Percentiles rank a stretch among this genome's conserved stretches.
Conservation (phyloP, 345 rosid species). For the Linum lewisii region DNA sequence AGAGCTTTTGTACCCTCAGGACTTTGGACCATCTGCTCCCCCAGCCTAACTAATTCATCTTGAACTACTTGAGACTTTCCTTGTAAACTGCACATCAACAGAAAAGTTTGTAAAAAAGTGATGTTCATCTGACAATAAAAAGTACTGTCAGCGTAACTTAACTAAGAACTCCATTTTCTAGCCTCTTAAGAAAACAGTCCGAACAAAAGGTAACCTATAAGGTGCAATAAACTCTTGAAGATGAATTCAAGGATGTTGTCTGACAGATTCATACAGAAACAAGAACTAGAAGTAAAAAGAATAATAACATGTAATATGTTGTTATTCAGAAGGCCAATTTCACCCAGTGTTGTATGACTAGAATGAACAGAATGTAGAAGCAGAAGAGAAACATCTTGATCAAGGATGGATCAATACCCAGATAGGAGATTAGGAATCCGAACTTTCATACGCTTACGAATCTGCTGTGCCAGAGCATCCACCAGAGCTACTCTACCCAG, state of each 20-base stretch:
- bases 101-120: not conserved
- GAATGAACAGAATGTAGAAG: conserved; percentile 5
- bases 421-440: conserved; percentile 91
- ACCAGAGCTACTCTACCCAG: conserved; percentile 93
- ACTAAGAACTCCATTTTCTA: no score
- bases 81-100: conserved; percentile 53
- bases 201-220: not conserved
- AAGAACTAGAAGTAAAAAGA: not conserved
- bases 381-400: not conserved
- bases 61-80: conserved; percentile 87
- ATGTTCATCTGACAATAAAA: not conserved
- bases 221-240: not conserved
- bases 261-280: not conserved
- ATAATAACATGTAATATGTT: not conserved
- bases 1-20: conserved; percentile 94
- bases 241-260: not conserved
- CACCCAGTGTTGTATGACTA: not conserved
- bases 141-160: not conserved
- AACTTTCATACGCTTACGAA: conserved; percentile 82
- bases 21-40: conserved; percentile 74
- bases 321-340: not conserved
- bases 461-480: conserved; percentile 84
- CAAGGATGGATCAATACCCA: conserved; percentile 41
- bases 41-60: conserved; percentile 82
- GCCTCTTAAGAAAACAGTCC: not conserved